Base-by-base conservation (phyloP, 768 basidiomycete species). In the Termitomyces sp. region DNA sequence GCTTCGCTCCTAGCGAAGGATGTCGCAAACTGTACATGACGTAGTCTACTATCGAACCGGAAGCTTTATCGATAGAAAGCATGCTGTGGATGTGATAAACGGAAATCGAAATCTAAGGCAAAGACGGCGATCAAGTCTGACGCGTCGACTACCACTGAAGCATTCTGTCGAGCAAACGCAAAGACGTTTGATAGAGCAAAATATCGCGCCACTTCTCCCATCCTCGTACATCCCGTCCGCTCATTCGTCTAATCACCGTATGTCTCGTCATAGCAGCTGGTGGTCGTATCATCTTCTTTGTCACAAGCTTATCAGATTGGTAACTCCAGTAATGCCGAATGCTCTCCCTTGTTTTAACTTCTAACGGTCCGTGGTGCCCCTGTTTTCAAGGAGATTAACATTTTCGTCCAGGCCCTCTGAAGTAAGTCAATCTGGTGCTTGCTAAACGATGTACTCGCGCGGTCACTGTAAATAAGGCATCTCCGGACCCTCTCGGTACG, bases 261-360 rank as follows among this genome's bases (percentile, higher is more conserved):
- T 34, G 20, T 31, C 37, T 12, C 48, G 34, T 37, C 47, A 56
- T 59, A 27, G 66, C 51, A 80, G 78, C 76, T 44, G 83, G 84
- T 9, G 78, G 81, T 3, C 77, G 82, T 7, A 76, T 86, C 57
- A 78, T 86, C 45, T 83, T 86, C 71, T 77, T 84, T 68, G 84
- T 82, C 0, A 76, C 77, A 4, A 80, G 79, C 42, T 67, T 86
- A 46, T 80, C 82, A 7, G 63, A 62, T 20, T 71, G 41, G 41
- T 76, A 9, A 75, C 79, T 0, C 74, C 68, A 20, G 71, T 85
- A 36, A 69, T 73, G 6, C 78, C 84, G 0, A 78, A 78, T 58
- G 74, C 76, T 18, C 74, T 86, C 30, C 70, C 78, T 48, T 85
- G 84, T 69, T n/a, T 74, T 77, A 58, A 78, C 80, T 30, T 77